phyloP scores from a whole-genome alignment of 345 rosid genomes.

The Salix purpurea region DNA sequence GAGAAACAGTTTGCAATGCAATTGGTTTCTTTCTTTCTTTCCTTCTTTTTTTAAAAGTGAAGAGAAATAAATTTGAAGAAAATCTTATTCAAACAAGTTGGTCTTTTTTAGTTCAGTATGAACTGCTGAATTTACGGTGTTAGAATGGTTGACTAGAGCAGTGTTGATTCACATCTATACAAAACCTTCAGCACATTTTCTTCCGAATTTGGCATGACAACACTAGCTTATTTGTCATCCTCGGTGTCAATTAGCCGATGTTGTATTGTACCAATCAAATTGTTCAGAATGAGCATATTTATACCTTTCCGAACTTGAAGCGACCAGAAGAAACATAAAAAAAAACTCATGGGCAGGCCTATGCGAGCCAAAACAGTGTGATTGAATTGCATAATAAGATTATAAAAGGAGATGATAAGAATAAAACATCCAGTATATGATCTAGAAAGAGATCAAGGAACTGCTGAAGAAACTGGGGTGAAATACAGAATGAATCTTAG shows the following conservation, averaged over 20 bases:
- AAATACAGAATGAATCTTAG: neutral
- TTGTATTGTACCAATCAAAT: neutral
- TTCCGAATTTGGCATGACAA: neutral
- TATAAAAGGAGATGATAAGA: neutral
- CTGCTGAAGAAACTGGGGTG: neutral
- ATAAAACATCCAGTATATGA: neutral
- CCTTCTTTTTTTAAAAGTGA: neutral
- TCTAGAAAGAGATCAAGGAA: neutral
- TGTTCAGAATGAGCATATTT: neutral
- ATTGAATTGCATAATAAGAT: neutral
- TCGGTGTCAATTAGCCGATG: neutral
- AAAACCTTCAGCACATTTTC: neutral
- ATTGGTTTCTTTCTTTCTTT: neutral
- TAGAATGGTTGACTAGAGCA: neutral
- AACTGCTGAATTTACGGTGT: neutral
- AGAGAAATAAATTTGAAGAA: neutral
- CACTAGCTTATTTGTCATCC: neutral
- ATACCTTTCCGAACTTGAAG: neutral
- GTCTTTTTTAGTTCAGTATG: neutral
- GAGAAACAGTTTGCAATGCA: neutral
- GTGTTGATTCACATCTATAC: neutral
- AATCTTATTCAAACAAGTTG: neutral
- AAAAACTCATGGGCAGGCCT: neutral
- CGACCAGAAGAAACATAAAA: neutral
- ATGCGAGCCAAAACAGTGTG: neutral